Evolutionary conservation across 139 green algal genomes (phyloP).

Genomic region (Closterium sp.): DNA sequence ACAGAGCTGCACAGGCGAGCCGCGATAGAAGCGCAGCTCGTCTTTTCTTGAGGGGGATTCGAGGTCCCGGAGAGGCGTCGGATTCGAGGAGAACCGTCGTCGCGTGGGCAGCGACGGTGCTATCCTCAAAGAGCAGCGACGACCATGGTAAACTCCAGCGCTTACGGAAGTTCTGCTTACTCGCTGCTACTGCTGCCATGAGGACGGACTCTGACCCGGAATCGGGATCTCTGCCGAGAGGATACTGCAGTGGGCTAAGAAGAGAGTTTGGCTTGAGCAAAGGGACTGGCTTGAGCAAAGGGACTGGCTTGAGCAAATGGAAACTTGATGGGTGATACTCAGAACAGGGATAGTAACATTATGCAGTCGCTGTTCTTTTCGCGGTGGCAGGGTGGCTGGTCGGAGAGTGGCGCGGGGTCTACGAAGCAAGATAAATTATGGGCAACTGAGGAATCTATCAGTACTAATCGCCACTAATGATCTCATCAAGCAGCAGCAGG

Average conservation of each 20-base stretch:
- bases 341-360: too few relatives aligned
- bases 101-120: background rate
- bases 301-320: background rate
- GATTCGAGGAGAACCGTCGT: background rate
- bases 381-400: too few relatives aligned
- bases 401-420: too few relatives aligned
- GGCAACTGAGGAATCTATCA: too few relatives aligned
- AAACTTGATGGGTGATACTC: background rate
- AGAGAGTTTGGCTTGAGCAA: too few relatives aligned
- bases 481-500: too few relatives aligned
- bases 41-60: background rate
- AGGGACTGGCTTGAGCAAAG: too few relatives aligned
- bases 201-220: too few relatives aligned
- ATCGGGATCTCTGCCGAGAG: too few relatives aligned
- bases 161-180: background rate
- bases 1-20: background rate
- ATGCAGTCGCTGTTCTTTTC: background rate
- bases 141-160: background rate
- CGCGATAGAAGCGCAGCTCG: background rate
- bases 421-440: background rate
- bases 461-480: too few relatives aligned
- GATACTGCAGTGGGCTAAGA: too few relatives aligned
- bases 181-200: background rate
- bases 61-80: background rate
- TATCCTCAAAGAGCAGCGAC: background rate